phyloP scores from a whole-genome alignment of 1,139 yeast genomes.

The Geotrichum citri-aurantii region DNA sequence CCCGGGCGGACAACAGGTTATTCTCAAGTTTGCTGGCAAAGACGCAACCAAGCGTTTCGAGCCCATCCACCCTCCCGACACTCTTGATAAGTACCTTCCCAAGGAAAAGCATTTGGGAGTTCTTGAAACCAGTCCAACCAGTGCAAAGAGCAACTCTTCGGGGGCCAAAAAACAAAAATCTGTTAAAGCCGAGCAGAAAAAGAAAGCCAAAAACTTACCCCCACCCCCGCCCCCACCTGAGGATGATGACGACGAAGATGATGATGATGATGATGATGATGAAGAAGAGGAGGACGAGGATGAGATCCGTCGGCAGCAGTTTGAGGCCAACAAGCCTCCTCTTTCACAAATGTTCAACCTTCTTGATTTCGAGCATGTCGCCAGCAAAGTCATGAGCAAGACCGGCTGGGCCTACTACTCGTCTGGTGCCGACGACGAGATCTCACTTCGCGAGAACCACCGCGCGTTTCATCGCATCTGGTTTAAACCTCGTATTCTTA shows the following conservation, averaged over 20 bases:
- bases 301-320: slow-evolving; percentile 34
- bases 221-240: slow-evolving; percentile 9
- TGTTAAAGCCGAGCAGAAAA: slow-evolving; percentile 17
- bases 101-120: slow-evolving; percentile 43
- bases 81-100: slow-evolving; percentile 51
- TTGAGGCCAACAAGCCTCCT: slow-evolving; percentile 52
- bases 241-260: slow-evolving; percentile 16
- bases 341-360: slow-evolving; percentile 63
- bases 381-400: slow-evolving; percentile 66
- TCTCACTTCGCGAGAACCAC: slow-evolving; percentile 83
- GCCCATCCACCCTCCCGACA: slow-evolving; percentile 82
- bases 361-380: slow-evolving; percentile 79
- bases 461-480: slow-evolving; percentile 78
- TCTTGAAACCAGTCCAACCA: neutral
- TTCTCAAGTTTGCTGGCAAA: slow-evolving; percentile 75
- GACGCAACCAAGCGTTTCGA: slow-evolving; percentile 86
- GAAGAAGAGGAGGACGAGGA: slow-evolving; percentile 31
- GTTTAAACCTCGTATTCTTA: slow-evolving; percentile 75
- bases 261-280: slow-evolving; percentile 24
- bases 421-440: slow-evolving; percentile 89
- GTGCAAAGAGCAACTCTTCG: neutral
- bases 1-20: slow-evolving; percentile 82
- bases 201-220: neutral
- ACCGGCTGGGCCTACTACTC: slow-evolving; percentile 91
- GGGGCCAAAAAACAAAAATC: neutral